A percentile compares a stretch with the other conserved stretches of the same genome.
phyloP scores from a whole-genome alignment of 202 grass and related monocot genomes.

The Setaria viridis region DNA sequence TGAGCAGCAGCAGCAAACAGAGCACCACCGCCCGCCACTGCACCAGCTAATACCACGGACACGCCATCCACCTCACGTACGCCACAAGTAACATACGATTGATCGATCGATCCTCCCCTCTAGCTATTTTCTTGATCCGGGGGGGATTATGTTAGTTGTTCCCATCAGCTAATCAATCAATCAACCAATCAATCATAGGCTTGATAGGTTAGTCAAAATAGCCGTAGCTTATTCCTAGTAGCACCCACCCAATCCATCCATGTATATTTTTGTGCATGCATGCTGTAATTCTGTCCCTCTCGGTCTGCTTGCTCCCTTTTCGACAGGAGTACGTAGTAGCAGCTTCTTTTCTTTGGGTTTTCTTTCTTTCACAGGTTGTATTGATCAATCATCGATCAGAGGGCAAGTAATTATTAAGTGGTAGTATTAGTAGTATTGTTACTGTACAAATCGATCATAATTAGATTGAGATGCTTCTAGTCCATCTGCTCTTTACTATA shows the following conservation, averaged over 20 bases:
- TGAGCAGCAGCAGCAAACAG: conserved; percentile 12
- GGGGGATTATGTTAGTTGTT: conserved; percentile 5
- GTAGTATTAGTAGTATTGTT: neutral
- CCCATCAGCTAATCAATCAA: conserved; percentile 41
- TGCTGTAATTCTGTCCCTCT: conserved; percentile 28
- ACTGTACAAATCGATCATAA: neutral
- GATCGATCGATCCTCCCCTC: neutral
- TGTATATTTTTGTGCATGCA: conserved; percentile 25
- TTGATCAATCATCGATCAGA: neutral
- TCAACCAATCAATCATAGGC: conserved; percentile 37
- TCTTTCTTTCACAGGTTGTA: neutral
- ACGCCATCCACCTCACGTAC: conserved; percentile 37
- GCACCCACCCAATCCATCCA: neutral
- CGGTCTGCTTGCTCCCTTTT: neutral
- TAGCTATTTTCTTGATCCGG: conserved; percentile 49
- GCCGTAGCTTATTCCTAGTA: conserved; percentile 23
- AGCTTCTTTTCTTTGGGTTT: too few relatives aligned
- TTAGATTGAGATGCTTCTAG: conserved; percentile 19
- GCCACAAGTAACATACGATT: conserved; percentile 46
- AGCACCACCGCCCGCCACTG: conserved; percentile 19
- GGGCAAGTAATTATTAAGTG: neutral
- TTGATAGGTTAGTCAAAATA: conserved; percentile 46
- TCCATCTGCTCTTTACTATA: too few relatives aligned
- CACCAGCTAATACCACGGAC: conserved; percentile 4
- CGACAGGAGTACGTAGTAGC: conserved; percentile 6